phyloP scores from a whole-genome alignment of 1,284 basidiomycete genomes.

The Fomitiporia mediterranea region DNA sequence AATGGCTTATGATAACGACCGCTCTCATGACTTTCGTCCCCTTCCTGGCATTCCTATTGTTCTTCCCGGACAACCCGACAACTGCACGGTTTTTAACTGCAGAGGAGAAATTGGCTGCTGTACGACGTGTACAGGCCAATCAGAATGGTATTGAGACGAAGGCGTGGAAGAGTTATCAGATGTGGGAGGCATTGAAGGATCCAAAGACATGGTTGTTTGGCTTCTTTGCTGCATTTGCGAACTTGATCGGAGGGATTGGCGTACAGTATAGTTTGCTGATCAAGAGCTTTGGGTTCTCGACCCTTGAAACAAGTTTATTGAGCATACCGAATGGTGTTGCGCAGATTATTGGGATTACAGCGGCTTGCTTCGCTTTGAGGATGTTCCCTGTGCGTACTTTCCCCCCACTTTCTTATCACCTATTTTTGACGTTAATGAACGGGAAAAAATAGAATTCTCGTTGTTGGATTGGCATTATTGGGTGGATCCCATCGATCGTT shows the following conservation, averaged over 20 bases:
- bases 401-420: conserved; percentile 16
- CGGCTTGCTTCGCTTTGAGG: conserved; percentile 23
- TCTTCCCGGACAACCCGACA: conserved; percentile 29
- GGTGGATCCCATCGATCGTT: conserved; percentile 29
- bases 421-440: not conserved
- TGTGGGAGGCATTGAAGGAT: conserved; percentile 27
- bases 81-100: conserved; percentile 27
- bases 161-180: conserved; percentile 27
- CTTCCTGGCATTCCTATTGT: conserved; percentile 23
- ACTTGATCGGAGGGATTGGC: conserved; percentile 26
- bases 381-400: conserved; percentile 23
- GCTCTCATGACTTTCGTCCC: conserved; percentile 25
- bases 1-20: conserved; percentile 32
- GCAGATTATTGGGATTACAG: conserved; percentile 23
- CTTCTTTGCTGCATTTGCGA: conserved; percentile 21
- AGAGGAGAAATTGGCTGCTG: conserved; percentile 28
- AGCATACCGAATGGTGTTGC: conserved; percentile 30
- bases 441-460: conserved; percentile 23
- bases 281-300: conserved; percentile 31
- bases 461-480: conserved; percentile 24
- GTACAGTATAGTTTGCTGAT: conserved; percentile 29
- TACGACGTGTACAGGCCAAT: conserved; percentile 28
- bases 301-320: conserved; percentile 30
- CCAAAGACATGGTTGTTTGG: conserved; percentile 29
- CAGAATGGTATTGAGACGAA: conserved; percentile 28